Conservation (phyloP, 805 yeast genomes). For the Metschnikowia amazonensis region DNA sequence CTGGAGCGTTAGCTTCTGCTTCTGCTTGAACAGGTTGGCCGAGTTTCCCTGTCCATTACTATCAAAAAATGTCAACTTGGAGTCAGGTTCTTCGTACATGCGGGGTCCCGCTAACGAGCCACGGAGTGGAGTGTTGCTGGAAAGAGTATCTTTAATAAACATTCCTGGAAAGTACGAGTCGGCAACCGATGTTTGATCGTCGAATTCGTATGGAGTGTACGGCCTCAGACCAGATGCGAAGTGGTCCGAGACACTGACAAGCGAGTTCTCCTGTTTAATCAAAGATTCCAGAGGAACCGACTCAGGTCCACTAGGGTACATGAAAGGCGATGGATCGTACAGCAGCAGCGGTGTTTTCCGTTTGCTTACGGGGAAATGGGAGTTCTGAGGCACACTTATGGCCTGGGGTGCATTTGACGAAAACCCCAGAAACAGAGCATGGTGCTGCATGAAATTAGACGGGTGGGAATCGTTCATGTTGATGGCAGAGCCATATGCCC, state of each 20-base stretch:
- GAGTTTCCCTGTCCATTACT: neutral
- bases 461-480: neutral
- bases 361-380: slow-evolving; percentile 12
- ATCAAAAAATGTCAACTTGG: slow-evolving; percentile 2
- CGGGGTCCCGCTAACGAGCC: neutral
- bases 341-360: slow-evolving; percentile 18
- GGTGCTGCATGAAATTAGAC: neutral
- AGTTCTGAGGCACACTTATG: slow-evolving; percentile 6
- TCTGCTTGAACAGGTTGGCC: neutral
- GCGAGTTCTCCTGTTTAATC: slow-evolving; percentile 26
- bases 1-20: neutral
- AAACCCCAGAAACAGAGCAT: slow-evolving; percentile 5
- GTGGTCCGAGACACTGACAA: slow-evolving; percentile 31
- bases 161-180: slow-evolving; percentile 8
- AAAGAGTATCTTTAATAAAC: neutral
- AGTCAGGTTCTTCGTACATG: neutral
- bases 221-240: slow-evolving; percentile 18
- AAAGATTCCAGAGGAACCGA: slow-evolving; percentile 12
- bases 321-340: slow-evolving; percentile 15
- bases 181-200: slow-evolving; percentile 12
- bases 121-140: neutral
- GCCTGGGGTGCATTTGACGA: slow-evolving; percentile 11
- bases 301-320: slow-evolving; percentile 11
- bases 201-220: slow-evolving; percentile 17
- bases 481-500: neutral